Conservation (phyloP, 2,329 filamentous ascomycete species). For the Trichoderma pleuroti region DNA sequence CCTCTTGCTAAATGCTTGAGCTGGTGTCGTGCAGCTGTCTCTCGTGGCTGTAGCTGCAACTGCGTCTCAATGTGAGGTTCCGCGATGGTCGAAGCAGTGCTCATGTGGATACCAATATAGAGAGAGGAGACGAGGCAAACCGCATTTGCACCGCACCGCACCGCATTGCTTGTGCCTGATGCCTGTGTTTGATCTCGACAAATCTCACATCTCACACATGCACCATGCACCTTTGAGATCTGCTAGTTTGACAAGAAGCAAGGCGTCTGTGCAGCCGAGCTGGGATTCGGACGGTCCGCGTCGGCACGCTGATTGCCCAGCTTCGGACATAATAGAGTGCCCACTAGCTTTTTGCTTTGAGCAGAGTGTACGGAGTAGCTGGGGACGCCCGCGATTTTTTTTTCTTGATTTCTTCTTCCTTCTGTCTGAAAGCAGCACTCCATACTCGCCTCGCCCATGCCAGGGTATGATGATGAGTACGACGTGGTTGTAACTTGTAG, state of each 20-base stretch:
- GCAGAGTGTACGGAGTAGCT: background rate
- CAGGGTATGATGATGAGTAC: background rate
- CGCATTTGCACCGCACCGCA: background rate
- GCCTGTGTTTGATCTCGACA: background rate
- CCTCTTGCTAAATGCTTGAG: background rate
- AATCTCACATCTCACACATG: background rate
- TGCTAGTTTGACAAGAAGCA: slow-evolving; percentile 8
- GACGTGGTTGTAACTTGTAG: background rate
- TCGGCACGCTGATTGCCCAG: background rate
- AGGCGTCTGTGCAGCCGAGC: slow-evolving; percentile 1
- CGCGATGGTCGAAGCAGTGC: background rate
- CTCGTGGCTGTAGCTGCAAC: background rate
- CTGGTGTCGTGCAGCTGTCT: background rate
- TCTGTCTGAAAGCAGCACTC: background rate
- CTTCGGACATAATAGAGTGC: background rate
- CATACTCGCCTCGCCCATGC: background rate
- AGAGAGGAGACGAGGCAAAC: background rate
- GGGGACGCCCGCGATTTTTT: background rate
- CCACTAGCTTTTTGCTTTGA: background rate
- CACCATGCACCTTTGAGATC: slow-evolving; percentile 9
- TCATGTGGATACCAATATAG: background rate
- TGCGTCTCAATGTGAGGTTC: background rate
- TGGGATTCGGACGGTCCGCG: slow-evolving; percentile 2
- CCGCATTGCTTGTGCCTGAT: background rate
- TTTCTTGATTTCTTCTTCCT: background rate